Base-by-base conservation (phyloP, 1,284 basidiomycete species). In the Ustilago crameri region DNA sequence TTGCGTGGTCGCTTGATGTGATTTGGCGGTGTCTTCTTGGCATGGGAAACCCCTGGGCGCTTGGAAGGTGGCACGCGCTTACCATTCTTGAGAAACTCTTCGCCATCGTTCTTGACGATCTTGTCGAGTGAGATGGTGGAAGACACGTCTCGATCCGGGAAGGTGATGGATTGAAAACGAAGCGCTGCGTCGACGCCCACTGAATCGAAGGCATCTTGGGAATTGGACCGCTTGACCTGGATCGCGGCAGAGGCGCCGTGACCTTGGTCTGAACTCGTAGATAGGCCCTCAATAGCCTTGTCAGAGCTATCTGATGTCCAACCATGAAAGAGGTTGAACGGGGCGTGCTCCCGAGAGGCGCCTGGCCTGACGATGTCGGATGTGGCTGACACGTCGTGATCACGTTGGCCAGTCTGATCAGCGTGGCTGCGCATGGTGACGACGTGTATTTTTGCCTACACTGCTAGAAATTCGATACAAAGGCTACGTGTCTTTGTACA, bases 1-100 rank as follows among this genome's bases (percentile, higher is more conserved):
- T 96, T 96, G 30, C 93, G 91, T 0, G 93, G 93, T 32, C 93
- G 89, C 46, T 93, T 93, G 82, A 95, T 92, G 84, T 95, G 91
- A 23, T 86, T 86, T 2, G 73, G 64, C 1, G 56, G 53, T 20
- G 54, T 75, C 48, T 75, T 77, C 15, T 73, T 72, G 18, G 74
- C 55, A 51, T 81, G 81, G n/a, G 79, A 78, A 1, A 66, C 56
- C 15, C 56, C 55, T 1, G 70, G 63, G 9, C 61, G 73, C 44
- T 68, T 63, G 26, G 60, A 68, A 2, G 64, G 70, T 9, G 53
- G 57, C 0, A 54, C 44, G 15, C 23, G 24, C 42, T 47, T 56
- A 41, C 51, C 43, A 5, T 38, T 34, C 14, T 58, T 50, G 15
- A 37, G 34, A 3, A 43, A 47, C 22, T 47, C 42, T 15, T 44